Base-by-base conservation (phyloP, 495 filamentous ascomycete genomes). In the Bathelium albidoporum region DNA sequence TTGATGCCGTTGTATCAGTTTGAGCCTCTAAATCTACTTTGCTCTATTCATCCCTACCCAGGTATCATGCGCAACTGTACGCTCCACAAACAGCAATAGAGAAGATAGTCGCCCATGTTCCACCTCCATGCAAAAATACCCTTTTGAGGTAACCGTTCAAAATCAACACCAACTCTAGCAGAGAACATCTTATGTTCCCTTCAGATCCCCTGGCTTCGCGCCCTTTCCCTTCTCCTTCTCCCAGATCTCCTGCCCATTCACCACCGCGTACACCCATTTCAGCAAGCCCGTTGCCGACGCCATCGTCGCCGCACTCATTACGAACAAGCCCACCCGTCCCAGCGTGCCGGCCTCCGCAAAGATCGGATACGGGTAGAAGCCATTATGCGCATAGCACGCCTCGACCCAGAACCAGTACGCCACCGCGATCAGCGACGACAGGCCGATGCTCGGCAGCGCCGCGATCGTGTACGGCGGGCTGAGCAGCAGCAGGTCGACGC, bases 321-420 rank as follows among this genome's bases (percentile, higher is more conserved):
- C 79, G 68, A 95, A 96, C 12, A 96, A 78, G 18, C 80, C 74
- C 32, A 85, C 72, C 28, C 91, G 82, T 65, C 87, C 82, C 63
- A 77, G 70, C 0, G 83, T 85, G 52, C 73, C 77, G 31, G 94
- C 72, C 24, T 83, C 72, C 2, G 79, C 84, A 64, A 96, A 89
- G 18, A 95, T 81, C 2, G 91, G 91, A 77, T 96, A 96, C 2
- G 91, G 91, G 67, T 95, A 96, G 84, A 84, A 91, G 70, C 89
- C 88, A 67, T 95, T 95, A 60, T 82, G 75, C 20, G 75, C 67
- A 68, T 85, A 90, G 76, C 90, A 95, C 28, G 80, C 80, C 72
- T 96, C 90, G 7, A 95, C 82, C 91, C 91, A 95, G 62, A 86
- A 81, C 89, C 89, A 96, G 73, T 96, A 96, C 16, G 77, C 74